A percentile compares a stretch with the other conserved stretches of the same genome.
phyloP scores from a whole-genome alignment of 805 yeast species.

The Ogataea polymorpha region DNA sequence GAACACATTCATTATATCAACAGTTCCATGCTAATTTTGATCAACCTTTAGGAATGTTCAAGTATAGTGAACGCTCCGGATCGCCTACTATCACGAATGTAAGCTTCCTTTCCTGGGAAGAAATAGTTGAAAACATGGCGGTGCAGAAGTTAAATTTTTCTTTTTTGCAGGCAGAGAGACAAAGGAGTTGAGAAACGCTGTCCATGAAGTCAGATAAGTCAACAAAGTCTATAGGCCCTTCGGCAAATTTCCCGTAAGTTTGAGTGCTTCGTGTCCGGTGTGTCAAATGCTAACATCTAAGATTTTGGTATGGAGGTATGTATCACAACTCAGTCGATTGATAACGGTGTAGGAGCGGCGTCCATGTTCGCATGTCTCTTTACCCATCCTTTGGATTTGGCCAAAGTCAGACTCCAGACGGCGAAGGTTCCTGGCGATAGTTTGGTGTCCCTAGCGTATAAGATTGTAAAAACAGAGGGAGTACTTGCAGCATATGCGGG shows the following conservation, averaged over 20 bases:
- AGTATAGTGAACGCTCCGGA: too few species aligned
- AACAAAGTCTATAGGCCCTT: not conserved
- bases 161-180: not conserved
- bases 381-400: conserved; percentile 83
- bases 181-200: not conserved
- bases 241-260: conserved; percentile 7
- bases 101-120: too few species aligned
- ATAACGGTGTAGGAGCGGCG: conserved; percentile 46
- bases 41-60: too few species aligned
- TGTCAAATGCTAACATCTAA: conserved; percentile 1
- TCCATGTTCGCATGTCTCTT: conserved; percentile 64
- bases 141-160: too few species aligned
- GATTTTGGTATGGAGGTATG: conserved; percentile 31
- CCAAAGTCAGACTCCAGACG: conserved; percentile 84
- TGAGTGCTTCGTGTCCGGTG: not conserved
- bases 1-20: too few species aligned
- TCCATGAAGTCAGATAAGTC: not conserved
- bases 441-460: conserved; percentile 56
- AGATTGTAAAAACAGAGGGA: conserved; percentile 63
- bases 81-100: too few species aligned
- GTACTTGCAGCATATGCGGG: conserved; percentile 74
- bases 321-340: not conserved
- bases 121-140: too few species aligned
- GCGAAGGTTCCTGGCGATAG: conserved; percentile 65
- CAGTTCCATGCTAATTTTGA: too few species aligned